A percentile compares a stretch with the other conserved stretches of the same genome.
Evolutionary conservation across 805 yeast species (phyloP).

Genomic region (Hanseniaspora guilliermondii): DNA sequence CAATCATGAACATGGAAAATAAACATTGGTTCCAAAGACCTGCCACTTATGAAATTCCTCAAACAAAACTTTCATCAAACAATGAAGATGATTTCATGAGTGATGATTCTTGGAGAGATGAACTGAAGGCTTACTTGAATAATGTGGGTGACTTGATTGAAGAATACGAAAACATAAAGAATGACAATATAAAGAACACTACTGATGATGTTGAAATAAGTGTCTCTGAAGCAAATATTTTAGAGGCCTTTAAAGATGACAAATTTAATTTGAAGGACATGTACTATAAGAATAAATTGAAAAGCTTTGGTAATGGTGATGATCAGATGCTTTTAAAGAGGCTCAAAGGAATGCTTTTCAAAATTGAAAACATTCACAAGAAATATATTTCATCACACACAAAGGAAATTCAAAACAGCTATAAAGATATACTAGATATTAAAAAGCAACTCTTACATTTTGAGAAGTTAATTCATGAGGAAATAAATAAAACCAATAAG

Average conservation of each 20-base stretch:
- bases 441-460: slow-evolving; percentile 38
- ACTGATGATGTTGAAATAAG: background rate
- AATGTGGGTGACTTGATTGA: background rate
- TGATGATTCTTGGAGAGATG: slow-evolving; percentile 26
- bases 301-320: slow-evolving; percentile 27
- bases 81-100: slow-evolving; percentile 28
- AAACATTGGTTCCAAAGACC: slow-evolving; percentile 45
- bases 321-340: background rate
- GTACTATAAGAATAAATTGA: background rate
- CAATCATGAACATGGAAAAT: slow-evolving; percentile 37
- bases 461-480: slow-evolving; percentile 37
- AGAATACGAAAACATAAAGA: slow-evolving; percentile 16
- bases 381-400: slow-evolving; percentile 61
- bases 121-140: slow-evolving; percentile 34
- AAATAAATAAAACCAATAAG: slow-evolving; percentile 39
- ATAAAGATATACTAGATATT: slow-evolving; percentile 70
- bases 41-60: slow-evolving; percentile 73
- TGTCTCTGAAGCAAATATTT: slow-evolving; percentile 33
- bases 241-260: slow-evolving; percentile 52
- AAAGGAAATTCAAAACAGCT: slow-evolving; percentile 70
- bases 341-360: background rate
- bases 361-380: background rate
- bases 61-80: slow-evolving; percentile 47
- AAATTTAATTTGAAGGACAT: slow-evolving; percentile 67
- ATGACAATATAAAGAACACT: slow-evolving; percentile 17